Base-by-base conservation (phyloP, 306 rosid genomes). In the Arachis hypogaea region DNA sequence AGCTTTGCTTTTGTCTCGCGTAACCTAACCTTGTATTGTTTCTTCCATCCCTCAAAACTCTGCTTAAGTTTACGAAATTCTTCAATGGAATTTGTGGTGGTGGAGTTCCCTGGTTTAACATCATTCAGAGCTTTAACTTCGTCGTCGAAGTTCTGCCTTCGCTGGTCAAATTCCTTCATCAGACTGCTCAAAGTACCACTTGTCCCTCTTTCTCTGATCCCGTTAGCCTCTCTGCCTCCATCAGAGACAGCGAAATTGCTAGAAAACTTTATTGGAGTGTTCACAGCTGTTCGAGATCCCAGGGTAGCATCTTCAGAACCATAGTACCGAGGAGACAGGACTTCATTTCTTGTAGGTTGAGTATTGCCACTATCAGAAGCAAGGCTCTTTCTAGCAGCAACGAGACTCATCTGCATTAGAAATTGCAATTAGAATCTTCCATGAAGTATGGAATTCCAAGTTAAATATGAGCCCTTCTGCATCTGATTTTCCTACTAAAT, bases 21-120 rank as follows among this genome's bases (percentile, higher is more conserved):
- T 62, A 95, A 81, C 69, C 87, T 86, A 38, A 77, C 68, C 85
- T 88, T 95, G 86, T 90, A 95, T 77, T 95, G 98, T 75, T 88
- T 95, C 88, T 90, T 95, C 99, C 99, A 95, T 40, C 81, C 81
- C 82, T 90, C 97, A 60, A 95, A 95, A 46, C 72, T 83, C 6
- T 69, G 82, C 75, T 78, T 92, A 41, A 95, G 90, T 74, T 81
- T 87, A 41, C 89, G 79, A 66, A 92, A 78, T 64, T 95, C 98
- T n/a, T 89, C 97, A 9, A 80, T 81, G 0, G 92, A 73, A 67
- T 83, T 85, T 6, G 42, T 10, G 56, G 38, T 80, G 7, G 60
- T 72, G 2, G 86, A 57, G 60, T 81, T 86, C 51, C 89, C 90
- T 7, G 88, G 63, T 86, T 85, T 90, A 60, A 84, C 77, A 65